phyloP scores from a whole-genome alignment of 495 filamentous ascomycete species.

The Aspergillus sclerotioniger region DNA sequence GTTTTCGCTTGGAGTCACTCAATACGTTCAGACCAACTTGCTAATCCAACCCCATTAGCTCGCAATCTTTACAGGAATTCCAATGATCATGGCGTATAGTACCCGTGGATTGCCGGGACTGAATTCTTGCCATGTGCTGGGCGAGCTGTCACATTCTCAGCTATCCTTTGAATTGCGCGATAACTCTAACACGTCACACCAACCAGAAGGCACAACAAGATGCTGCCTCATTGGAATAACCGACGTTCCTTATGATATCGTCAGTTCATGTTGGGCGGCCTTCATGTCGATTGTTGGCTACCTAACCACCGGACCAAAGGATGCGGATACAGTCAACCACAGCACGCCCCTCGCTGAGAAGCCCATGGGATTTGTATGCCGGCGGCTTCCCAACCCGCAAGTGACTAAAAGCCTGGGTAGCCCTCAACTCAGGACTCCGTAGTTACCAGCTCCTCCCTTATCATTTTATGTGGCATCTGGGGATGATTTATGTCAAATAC shows the following conservation, averaged over 20 bases:
- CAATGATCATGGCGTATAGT: not conserved
- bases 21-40: not conserved
- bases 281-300: not conserved
- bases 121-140: not conserved
- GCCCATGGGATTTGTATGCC: too few species aligned
- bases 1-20: not conserved
- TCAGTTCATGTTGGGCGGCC: not conserved
- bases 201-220: not conserved
- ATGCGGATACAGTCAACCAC: not conserved
- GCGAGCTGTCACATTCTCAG: not conserved
- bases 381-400: too few species aligned
- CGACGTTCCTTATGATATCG: not conserved
- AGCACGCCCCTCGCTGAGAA: not conserved
- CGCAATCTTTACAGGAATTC: not conserved
- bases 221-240: not conserved
- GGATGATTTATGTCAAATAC: slow-evolving; percentile 14
- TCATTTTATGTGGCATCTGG: not conserved
- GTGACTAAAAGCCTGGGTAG: too few species aligned
- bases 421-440: too few species aligned
- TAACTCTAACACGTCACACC: not conserved
- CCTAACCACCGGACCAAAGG: not conserved
- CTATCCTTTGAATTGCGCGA: not conserved
- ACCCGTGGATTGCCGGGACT: not conserved
- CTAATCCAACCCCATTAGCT: not conserved
- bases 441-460: not conserved